Base-by-base conservation (phyloP, 441 rosid species). In the Erodium moschatum region DNA sequence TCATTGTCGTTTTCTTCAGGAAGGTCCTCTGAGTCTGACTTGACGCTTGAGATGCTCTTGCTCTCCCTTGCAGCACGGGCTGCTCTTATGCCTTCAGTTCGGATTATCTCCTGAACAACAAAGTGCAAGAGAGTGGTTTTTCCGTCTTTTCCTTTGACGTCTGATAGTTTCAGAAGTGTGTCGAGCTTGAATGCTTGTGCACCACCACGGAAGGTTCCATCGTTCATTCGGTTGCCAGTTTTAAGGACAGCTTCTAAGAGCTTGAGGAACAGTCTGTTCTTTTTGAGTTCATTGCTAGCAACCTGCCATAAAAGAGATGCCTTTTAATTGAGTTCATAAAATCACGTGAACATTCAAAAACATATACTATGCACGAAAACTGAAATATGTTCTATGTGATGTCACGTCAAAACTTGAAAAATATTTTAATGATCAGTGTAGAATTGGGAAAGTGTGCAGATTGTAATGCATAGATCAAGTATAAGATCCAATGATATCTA, bases 111-210 rank as follows among this genome's bases (percentile, higher is more conserved):
- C 78, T 85, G 97, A 69, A 95, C 95, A 64, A 95, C 99, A 54
- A 95, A 95, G 76, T 95, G 99, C 81, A 95, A 81, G 27, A 95
- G 94, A 2, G 99, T 95, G 48, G 97, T 95, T 83, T 95, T 95
- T 18, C 99, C 96, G 77, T 95, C 97, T 58, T 73, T 78, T 71
- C 99, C 99, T 77, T 88, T 95, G 33, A 95, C 99, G 71, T 95
- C 99, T 31, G 96, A 73, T 77, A 95, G 72, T 81, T 95, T 95
- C 80, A 95, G 76, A 70, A 95, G 96, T 1, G 99, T 95, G 79
- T 95, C 99, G 20, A 95, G 97, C 80, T 85, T 95, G 79, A 95
- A 95, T 24, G 99, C 97, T 79, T 85, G 95, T 7, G 99, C 99
- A 42, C 97, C 92, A 48, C 99, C 99, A 35, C 99, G 89, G 70